Conservation (phyloP, 2,329 filamentous ascomycete genomes). For the Leptographium wingfieldii region DNA sequence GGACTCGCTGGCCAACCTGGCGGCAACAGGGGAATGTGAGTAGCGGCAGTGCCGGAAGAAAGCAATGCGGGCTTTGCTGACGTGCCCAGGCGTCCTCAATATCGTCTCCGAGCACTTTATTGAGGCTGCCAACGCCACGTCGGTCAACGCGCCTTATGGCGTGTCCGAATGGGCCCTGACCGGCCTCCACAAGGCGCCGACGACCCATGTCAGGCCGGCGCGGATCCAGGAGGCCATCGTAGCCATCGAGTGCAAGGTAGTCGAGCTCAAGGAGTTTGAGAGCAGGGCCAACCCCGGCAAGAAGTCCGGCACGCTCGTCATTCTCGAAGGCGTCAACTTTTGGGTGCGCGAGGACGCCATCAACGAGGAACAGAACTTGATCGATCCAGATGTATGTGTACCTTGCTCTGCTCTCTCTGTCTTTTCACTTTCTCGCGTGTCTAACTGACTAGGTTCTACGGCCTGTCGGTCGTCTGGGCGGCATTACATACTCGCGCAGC, state of each 20-base stretch:
- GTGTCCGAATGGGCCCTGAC: conserved; percentile 67
- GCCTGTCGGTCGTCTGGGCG: conserved; percentile 68
- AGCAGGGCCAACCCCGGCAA: conserved; percentile 56
- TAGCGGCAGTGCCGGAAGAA: too few relatives aligned
- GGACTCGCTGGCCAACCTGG: conserved; percentile 65
- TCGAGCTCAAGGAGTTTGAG: conserved; percentile 66
- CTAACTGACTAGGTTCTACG: conserved; percentile 42
- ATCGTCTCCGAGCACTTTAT: conserved; percentile 75
- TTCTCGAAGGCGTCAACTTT: conserved; percentile 75
- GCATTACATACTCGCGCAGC: conserved; percentile 68
- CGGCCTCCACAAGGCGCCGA: conserved; percentile 57
- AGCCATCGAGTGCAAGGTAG: conserved; percentile 66
- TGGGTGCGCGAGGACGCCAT: conserved; percentile 85
- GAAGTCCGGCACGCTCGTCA: conserved; percentile 60
- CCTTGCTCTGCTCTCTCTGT: neutral
- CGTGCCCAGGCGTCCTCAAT: conserved; percentile 55
- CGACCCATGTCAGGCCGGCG: conserved; percentile 43
- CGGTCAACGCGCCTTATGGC: conserved; percentile 66
- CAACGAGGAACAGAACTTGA: conserved; percentile 58
- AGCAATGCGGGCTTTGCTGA: too few relatives aligned
- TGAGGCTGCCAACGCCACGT: conserved; percentile 76
- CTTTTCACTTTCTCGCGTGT: neutral
- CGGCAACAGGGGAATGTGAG: conserved; percentile 55
- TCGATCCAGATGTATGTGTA: conserved; percentile 54
- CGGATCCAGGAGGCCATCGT: conserved; percentile 76